Evolutionary conservation across 2,329 filamentous ascomycete species (phyloP).

Genomic region (Neoscytalidium dimidiatum): DNA sequence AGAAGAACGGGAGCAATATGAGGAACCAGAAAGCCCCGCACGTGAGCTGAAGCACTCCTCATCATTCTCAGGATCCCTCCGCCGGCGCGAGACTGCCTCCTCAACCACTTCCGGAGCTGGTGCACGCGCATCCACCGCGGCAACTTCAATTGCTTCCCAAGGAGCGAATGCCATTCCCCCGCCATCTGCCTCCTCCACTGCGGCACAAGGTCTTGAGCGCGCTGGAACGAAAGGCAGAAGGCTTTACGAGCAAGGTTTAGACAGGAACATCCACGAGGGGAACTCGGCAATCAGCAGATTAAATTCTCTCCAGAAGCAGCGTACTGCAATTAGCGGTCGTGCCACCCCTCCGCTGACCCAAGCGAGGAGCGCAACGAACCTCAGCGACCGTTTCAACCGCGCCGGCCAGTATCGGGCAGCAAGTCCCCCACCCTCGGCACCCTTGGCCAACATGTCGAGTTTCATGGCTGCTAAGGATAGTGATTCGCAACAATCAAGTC

Average conservation of each 20-base stretch:
- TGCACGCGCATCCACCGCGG: conserved; percentile 78
- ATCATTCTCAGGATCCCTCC: conserved; percentile 65
- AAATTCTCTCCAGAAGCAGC: conserved; percentile 71
- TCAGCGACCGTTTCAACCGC: conserved; percentile 48
- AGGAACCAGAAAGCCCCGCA: conserved; percentile 40
- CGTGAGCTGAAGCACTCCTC: conserved; percentile 51
- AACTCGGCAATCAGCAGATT: conserved; percentile 78
- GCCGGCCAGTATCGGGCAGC: conserved; percentile 43
- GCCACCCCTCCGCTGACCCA: conserved; percentile 54
- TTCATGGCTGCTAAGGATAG: conserved; percentile 26
- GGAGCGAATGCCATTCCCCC: conserved; percentile 38
- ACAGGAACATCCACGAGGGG: conserved; percentile 77
- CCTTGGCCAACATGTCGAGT: conserved; percentile 18
- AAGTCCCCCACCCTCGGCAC: conserved; percentile 47
- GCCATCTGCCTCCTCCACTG: conserved; percentile 15
- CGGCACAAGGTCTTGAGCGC: conserved; percentile 53
- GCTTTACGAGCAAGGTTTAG: conserved; percentile 80
- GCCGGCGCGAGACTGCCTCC: conserved; percentile 78
- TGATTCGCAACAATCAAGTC: conserved; percentile 42
- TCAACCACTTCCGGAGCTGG: conserved; percentile 75
- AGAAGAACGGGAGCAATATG: conserved; percentile 35
- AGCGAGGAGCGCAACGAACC: conserved; percentile 49
- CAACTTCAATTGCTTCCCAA: conserved; percentile 85
- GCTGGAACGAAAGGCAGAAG: conserved; percentile 70
- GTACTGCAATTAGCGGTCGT: conserved; percentile 38